Evolutionary conservation across 345 rosid species (phyloP), one percentile per base, ranked within the genome.

Genomic region (Turnera subulata): DNA sequence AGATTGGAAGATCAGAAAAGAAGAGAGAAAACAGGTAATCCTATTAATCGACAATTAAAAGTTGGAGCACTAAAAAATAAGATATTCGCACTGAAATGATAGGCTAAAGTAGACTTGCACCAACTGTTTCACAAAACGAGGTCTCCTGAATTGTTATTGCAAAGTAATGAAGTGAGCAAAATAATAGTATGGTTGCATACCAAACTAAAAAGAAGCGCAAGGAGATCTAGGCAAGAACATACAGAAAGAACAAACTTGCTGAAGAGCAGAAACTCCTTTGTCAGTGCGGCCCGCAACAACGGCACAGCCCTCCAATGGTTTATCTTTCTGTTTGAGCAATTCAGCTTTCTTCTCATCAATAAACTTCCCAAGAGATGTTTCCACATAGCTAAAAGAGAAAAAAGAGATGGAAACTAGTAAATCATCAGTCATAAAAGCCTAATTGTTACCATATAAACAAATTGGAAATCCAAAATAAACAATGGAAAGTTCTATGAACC

Each of bases 221-320:
- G 19, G 32, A 55, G 35, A 25, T 57, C 2, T 18, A 42, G 64
- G 53, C 14, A 59, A 33, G 45, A 53, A 82, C 98, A 42, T 81
- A 92, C 98, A 85, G 74, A 93, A 93, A 58, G 97, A 85, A 85
- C 97, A 93, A 81, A 85, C 94, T 93, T 87, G 99, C 51, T 62
- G 72, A 78, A 89, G 77, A 45, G 97, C 97, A 49, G 97, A 85
- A 22, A 93, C 99, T 67, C 99, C 96, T 82, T 87, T 89, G 72
- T 93, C 99, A 2, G 99, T 93, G 57, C 99, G 91, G 49, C 97
- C 96, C 40, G 99, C 95, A 62, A 93, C 99, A 74, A 71, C 0
- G 37, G 89, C 84, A 61, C 80, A 76, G 13, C 94, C 99, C 74
- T 93, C 97, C 64, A 87, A 60, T 42, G 97, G 99, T 70, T 86